Evolutionary conservation across 768 basidiomycete genomes (phyloP).

Genomic region (Calocera viscosa): DNA sequence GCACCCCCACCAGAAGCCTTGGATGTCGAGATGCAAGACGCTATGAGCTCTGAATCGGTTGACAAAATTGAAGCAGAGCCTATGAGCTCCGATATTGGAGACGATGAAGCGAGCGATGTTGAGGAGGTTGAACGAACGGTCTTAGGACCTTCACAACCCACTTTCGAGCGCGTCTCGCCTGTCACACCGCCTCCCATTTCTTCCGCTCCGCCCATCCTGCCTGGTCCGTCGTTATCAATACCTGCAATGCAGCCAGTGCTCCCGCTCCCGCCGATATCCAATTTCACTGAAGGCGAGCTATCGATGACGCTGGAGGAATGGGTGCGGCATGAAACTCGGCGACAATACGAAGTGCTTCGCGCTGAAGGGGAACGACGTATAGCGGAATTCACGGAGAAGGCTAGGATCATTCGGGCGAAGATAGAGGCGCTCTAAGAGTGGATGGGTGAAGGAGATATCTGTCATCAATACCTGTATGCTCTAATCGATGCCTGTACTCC

Average conservation of each 20-base stretch:
- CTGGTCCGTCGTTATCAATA: background rate
- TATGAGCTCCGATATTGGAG: no score
- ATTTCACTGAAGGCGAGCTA: slow-evolving; percentile 52
- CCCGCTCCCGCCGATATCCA: slow-evolving; percentile 20
- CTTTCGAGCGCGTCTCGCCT: background rate
- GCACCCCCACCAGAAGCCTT: background rate
- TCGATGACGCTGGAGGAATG: slow-evolving; percentile 75
- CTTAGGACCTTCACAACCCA: background rate
- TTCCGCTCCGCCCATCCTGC: background rate
- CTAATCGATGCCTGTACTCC: no score
- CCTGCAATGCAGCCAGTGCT: slow-evolving; percentile 12
- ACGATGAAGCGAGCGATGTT: background rate
- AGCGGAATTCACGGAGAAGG: slow-evolving; percentile 35
- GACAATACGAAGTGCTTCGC: slow-evolving; percentile 49
- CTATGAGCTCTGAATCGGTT: background rate
- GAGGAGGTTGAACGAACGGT: slow-evolving; percentile 3
- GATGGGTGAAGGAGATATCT: no score
- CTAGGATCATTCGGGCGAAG: slow-evolving; percentile 27
- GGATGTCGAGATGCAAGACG: background rate
- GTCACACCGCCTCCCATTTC: background rate
- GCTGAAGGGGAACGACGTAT: slow-evolving; percentile 42
- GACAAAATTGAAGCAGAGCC: background rate
- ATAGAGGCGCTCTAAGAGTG: slow-evolving; percentile 26
- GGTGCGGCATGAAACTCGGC: slow-evolving; percentile 61
- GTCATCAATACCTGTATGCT: no score